Conservation (phyloP, 2,329 filamentous ascomycete species). For the Stachybotrys chartarum region DNA sequence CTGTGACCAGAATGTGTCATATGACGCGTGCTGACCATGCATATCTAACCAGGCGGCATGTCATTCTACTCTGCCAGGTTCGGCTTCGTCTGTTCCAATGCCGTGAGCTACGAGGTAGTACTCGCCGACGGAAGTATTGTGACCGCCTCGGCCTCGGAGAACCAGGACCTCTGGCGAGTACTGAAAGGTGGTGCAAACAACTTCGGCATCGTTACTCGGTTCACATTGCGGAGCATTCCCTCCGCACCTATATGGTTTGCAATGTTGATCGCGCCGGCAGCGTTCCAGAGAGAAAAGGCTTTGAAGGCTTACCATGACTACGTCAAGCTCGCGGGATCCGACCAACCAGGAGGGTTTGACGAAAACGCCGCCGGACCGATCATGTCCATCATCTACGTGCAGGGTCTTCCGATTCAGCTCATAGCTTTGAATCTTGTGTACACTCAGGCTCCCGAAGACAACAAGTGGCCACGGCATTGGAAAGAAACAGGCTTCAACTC, state of each 20-base stretch:
- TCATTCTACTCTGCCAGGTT: background rate
- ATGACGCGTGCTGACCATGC: background rate
- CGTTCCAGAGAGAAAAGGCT: background rate
- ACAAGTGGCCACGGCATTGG: background rate
- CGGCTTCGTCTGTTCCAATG: background rate
- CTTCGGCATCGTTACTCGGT: constrained; percentile 47
- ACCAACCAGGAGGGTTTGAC: background rate
- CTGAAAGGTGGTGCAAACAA: constrained; percentile 48
- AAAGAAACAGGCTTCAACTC: background rate
- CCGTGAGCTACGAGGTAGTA: constrained; percentile 7
- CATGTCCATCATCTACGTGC: background rate
- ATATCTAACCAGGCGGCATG: background rate
- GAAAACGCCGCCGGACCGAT: background rate
- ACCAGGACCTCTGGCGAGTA: constrained; percentile 51
- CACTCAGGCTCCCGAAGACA: background rate
- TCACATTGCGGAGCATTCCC: constrained; percentile 15
- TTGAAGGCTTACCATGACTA: background rate
- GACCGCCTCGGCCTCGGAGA: constrained; percentile 21
- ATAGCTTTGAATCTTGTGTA: background rate
- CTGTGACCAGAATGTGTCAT: background rate
- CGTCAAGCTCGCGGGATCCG: background rate
- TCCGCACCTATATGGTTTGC: background rate
- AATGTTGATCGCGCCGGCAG: background rate
- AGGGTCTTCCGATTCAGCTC: background rate
- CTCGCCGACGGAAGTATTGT: constrained; percentile 25